Conservation (phyloP, 2,329 filamentous ascomycete genomes). For the Scedosporium apiospermum region DNA sequence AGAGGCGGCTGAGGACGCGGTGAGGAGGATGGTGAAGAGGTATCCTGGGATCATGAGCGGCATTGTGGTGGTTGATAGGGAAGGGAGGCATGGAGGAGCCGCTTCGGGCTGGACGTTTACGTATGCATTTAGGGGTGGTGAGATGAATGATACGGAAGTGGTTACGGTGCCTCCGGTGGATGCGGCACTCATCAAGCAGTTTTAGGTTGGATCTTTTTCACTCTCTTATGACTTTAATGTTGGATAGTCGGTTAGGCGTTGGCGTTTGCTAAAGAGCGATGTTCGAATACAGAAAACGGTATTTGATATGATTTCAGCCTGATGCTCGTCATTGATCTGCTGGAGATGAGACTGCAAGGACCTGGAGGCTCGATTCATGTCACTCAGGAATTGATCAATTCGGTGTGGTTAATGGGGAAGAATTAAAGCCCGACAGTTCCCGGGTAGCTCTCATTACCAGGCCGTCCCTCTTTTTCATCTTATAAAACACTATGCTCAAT, state of each 20-base stretch:
- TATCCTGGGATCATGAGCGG: conserved; percentile 37
- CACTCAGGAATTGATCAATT: too few species aligned
- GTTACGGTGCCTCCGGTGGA: conserved; percentile 24
- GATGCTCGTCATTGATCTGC: not conserved
- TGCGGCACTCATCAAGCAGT: not conserved
- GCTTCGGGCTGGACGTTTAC: conserved; percentile 46
- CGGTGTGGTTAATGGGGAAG: too few species aligned
- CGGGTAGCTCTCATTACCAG: too few species aligned
- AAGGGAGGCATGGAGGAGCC: conserved; percentile 39
- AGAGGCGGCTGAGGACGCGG: conserved; percentile 40
- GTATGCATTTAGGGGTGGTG: conserved; percentile 38
- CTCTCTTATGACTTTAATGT: not conserved
- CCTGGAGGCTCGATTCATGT: too few species aligned
- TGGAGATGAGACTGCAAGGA: not conserved
- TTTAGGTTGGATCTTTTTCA: not conserved
- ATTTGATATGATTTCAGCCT: too few species aligned
- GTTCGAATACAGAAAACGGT: not conserved
- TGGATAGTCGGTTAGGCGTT: not conserved
- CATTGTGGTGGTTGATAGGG: conserved; percentile 38
- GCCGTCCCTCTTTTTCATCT: too few species aligned
- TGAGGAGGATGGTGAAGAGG: conserved; percentile 36
- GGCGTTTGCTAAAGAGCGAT: not conserved
- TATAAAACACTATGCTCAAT: too few species aligned
- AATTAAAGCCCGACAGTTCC: too few species aligned
- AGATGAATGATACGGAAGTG: conserved; percentile 35